Conservation (phyloP, 1,139 yeast species). For the Hyphopichia khmerensis region DNA sequence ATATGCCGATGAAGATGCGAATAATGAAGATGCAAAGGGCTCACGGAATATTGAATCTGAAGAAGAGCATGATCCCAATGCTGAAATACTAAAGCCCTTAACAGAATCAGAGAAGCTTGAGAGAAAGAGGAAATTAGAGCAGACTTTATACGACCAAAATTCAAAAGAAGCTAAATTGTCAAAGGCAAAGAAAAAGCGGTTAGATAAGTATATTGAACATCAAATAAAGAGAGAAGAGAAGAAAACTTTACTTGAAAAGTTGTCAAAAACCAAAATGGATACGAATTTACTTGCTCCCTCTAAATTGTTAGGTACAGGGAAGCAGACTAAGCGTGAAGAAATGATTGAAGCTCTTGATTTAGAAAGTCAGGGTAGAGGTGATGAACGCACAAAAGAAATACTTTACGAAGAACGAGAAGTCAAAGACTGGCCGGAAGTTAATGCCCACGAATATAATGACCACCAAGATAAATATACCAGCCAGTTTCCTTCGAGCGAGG, state of each 20-base stretch:
- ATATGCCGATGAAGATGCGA: constrained; percentile 37
- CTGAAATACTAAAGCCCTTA: constrained; percentile 54
- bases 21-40: constrained; percentile 4
- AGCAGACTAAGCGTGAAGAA: constrained; percentile 67
- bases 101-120: constrained; percentile 58
- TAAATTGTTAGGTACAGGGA: constrained; percentile 75
- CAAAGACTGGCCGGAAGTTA: constrained; percentile 59
- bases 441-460: not conserved
- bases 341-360: constrained; percentile 72
- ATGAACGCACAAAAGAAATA: constrained; percentile 59
- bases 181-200: constrained; percentile 69
- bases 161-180: constrained; percentile 67
- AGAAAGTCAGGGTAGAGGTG: constrained; percentile 72
- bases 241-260: constrained; percentile 69
- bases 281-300: constrained; percentile 67
- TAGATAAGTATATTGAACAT: constrained; percentile 80
- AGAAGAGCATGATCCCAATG: constrained; percentile 49
- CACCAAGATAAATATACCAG: constrained; percentile 6
- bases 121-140: constrained; percentile 65
- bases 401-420: constrained; percentile 70
- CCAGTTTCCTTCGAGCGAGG: constrained; percentile 14
- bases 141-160: constrained; percentile 53
- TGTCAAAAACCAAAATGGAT: constrained; percentile 71
- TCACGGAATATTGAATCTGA: not conserved
- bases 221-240: constrained; percentile 90